Evolutionary conservation across 768 basidiomycete genomes (phyloP), one percentile per base, ranked within the genome.

Genomic region (Floccularia luteovirens): DNA sequence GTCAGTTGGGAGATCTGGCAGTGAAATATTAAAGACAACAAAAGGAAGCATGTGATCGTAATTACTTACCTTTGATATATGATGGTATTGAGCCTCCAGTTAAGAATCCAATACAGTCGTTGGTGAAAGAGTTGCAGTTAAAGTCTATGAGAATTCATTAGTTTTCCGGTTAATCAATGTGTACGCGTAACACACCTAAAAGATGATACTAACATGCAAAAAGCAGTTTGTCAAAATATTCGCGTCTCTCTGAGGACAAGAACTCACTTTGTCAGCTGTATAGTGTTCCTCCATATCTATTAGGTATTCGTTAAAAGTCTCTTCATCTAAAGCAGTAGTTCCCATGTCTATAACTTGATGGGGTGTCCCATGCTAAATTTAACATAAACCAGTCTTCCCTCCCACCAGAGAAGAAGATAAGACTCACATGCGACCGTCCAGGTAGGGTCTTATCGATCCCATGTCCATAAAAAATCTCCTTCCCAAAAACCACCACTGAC

Each of bases 41-140:
- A n/a, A n/a, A n/a, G n/a, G n/a, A n/a, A n/a, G n/a, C n/a, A n/a
- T n/a, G n/a, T n/a, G n/a, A n/a, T n/a, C n/a, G n/a, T n/a, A n/a
- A n/a, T 14, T 24, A 55, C 67, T 40, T 48, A 82, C 91, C 84
- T 62, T 76, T 86, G 46, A 97, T 88, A 60, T 79, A 90, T 2
- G 69, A 47, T 2, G 92, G 92, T 39, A 96, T 87, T 12, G 77
- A 77, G 3, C 70, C 70, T 21, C 91, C 90, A 0, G 89, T 94
- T 35, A 97, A 61, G 54, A 96, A 92, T 2, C 85, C 90, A 24
- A 90, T 63, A 43, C 79, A 79, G 47, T 94, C 90, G 43, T 83
- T 89, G 2, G 90, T 92, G 48, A 97, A 97, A 1, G 88, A 85
- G 58, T 97, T 97, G 60, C 92, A 96, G 52, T 96, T 96, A 48